Evolutionary conservation across 176 grass and related monocot genomes (phyloP), one percentile per base, ranked within the genome.

Genomic region (Puya raimondii): DNA sequence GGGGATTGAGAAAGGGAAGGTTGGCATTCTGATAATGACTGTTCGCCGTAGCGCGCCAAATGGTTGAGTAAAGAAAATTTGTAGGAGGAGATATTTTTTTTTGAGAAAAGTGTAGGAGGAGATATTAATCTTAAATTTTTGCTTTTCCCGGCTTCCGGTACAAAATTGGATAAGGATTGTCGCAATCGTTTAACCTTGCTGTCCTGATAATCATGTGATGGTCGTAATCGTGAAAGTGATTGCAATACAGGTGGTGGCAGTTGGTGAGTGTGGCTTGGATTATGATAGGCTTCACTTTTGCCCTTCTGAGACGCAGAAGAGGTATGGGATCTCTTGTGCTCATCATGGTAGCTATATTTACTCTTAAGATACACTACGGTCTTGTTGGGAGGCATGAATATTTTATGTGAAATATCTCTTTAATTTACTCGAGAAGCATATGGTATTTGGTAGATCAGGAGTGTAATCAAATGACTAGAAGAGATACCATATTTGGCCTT

Each of bases 261-360:
- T 97, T 76, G 94, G 94, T 4, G 94, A 97, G 80, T 97, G 94
- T 83, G 94, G 89, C 67, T 85, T 97, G 67, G 94, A 92, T 80
- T 97, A 92, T 80, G 94, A 97, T 63, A 87, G 94, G 64, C 84
- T 97, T 77, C 94, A 97, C 4, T 97, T 97, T 69, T 97, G 89
- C 74, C 84, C 89, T 23, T 64, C 77, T 51, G 94, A 97, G 72
- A 73, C 74, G 70, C 89, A 97, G 69, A 97, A 90, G 77, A 92
- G 90, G 94, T 97, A 84, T 17, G 13, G 14, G 48, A 57, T 26
- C 16, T 25, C 29, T 9, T 26, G 10, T 20, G 11, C 6, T 11
- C 3, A 64, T 50, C 23, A 29, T 56, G 29, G 5, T 2, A 3
- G 1, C 54, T 70, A 53, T 13, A 21, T 71, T 53, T 23, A 16